Evolutionary conservation across 306 rosid genomes (phyloP).

Genomic region (Hylodesmum podocarpum): DNA sequence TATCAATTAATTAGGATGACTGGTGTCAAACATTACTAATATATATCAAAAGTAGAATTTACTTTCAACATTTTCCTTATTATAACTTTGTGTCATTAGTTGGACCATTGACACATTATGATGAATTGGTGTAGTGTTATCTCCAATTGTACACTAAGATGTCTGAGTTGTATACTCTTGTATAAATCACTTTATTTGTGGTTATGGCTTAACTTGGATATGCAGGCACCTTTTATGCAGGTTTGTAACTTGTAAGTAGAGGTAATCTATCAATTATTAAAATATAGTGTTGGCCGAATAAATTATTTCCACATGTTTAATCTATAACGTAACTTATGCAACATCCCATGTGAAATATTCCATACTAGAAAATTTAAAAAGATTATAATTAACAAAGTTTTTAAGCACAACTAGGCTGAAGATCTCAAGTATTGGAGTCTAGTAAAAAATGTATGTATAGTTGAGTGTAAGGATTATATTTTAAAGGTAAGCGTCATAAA

Average conservation of each 20-base stretch:
- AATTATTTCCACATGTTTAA: not conserved
- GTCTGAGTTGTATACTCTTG: not conserved
- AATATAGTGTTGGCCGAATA: not conserved
- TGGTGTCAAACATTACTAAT: too few relatives aligned
- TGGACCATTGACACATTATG: not conserved
- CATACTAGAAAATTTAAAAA: not conserved
- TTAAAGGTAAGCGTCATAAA: not conserved
- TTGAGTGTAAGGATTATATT: not conserved
- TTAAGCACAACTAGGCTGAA: not conserved
- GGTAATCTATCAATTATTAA: not conserved
- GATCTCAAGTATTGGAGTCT: not conserved
- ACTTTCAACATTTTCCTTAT: not conserved
- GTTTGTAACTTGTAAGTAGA: not conserved
- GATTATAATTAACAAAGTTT: not conserved
- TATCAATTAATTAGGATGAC: too few relatives aligned
- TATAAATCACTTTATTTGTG: slow-evolving; percentile 6
- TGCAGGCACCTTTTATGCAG: not conserved
- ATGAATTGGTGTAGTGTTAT: not conserved
- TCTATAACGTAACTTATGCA: not conserved
- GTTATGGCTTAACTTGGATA: not conserved
- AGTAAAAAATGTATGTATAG: not conserved
- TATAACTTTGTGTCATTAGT: not conserved
- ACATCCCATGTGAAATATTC: slow-evolving; percentile 22
- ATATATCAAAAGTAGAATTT: not conserved
- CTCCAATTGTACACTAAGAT: not conserved